Percentiles rank a stretch among this genome's conserved stretches.
phyloP scores from a whole-genome alignment of 176 grass and related monocot genomes.

The Dendrocalamus sinicus region DNA sequence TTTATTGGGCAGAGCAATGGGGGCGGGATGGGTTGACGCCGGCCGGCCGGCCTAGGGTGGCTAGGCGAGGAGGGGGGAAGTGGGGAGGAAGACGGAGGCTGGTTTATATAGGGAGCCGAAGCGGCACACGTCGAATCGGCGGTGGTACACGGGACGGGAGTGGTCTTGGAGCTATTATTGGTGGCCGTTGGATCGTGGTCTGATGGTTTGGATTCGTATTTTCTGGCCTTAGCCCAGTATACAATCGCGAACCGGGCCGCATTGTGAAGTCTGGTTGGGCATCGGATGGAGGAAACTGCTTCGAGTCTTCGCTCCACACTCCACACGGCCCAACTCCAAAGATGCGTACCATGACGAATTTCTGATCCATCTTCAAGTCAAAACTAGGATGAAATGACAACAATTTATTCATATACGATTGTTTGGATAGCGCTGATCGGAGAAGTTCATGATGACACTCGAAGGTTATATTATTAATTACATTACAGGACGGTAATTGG shows the following conservation, averaged over 20 bases:
- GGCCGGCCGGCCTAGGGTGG: constrained; percentile 13
- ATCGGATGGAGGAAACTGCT: no score
- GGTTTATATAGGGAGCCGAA: constrained; percentile 23
- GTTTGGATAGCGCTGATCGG: no score
- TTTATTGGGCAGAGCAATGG: constrained; percentile 47
- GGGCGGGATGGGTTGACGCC: constrained; percentile 1
- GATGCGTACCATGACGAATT: no score
- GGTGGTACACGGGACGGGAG: background rate
- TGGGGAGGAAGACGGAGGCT: background rate
- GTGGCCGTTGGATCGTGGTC: background rate
- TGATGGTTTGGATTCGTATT: background rate
- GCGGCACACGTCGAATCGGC: background rate
- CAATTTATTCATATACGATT: no score
- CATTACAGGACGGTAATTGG: no score
- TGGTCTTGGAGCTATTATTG: background rate
- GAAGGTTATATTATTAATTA: no score
- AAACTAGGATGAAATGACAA: no score
- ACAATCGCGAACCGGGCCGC: background rate
- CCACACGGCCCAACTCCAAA: no score
- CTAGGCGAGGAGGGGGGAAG: background rate
- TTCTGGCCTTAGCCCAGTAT: background rate
- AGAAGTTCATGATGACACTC: no score
- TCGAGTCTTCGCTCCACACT: no score
- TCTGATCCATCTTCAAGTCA: no score
- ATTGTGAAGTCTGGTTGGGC: no score